phyloP scores from a whole-genome alignment of 176 grass and related monocot genomes.

The Carex littledalei region DNA sequence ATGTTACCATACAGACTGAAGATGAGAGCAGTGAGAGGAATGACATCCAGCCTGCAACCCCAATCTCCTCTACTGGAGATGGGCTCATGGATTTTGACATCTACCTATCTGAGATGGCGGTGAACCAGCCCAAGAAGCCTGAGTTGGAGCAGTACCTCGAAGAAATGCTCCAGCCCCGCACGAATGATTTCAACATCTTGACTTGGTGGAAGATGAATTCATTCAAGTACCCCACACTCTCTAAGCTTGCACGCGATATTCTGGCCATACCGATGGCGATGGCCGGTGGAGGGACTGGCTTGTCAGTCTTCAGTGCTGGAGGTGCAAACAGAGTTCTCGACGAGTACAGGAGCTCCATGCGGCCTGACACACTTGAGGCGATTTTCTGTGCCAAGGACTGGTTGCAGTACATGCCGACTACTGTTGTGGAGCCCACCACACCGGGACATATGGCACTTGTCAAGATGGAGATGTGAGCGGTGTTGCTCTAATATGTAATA shows the following conservation, averaged over 20 bases:
- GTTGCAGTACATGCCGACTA: constrained; percentile 24
- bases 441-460: background rate
- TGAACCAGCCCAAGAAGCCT: constrained; percentile 25
- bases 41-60: constrained; percentile 21
- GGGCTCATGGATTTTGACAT: constrained; percentile 31
- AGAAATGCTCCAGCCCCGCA: constrained; percentile 33
- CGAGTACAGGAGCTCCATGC: constrained; percentile 41
- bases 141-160: constrained; percentile 51
- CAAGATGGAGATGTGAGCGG: constrained; percentile 7
- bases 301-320: constrained; percentile 31
- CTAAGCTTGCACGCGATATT: constrained; percentile 38
- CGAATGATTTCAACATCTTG: constrained; percentile 36
- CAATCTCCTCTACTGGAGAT: background rate
- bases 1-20: constrained; percentile 13
- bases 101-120: constrained; percentile 23
- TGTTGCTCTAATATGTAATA: background rate
- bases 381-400: constrained; percentile 44
- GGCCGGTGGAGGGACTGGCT: background rate
- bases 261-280: constrained; percentile 36
- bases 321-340: constrained; percentile 27
- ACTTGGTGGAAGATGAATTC: constrained; percentile 38
- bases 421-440: background rate
- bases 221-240: constrained; percentile 39
- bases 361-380: constrained; percentile 37
- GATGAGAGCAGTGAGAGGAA: background rate